Evolutionary conservation across 495 filamentous ascomycete species (phyloP).

Genomic region (Bathelium albidoporum): DNA sequence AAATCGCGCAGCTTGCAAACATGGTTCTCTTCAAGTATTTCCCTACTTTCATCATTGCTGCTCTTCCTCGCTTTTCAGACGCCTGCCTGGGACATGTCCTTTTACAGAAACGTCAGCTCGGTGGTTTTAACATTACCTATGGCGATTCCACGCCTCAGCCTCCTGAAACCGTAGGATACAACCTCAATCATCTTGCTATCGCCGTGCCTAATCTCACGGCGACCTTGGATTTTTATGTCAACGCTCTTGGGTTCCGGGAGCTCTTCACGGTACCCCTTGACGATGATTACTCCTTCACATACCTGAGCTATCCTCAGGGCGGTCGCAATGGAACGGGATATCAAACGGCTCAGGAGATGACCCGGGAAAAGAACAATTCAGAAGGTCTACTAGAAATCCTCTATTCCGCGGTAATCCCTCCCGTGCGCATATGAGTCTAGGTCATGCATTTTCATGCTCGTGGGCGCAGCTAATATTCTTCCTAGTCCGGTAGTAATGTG

Average conservation of each 20-base stretch:
- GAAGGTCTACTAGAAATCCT: slow-evolving; percentile 29
- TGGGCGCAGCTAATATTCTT: neutral
- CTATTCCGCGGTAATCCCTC: slow-evolving; percentile 3
- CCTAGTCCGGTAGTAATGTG: neutral
- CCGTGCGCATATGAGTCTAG: neutral
- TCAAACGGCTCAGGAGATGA: slow-evolving; percentile 26
- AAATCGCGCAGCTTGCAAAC: neutral
- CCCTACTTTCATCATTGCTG: neutral
- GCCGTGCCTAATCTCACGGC: slow-evolving; percentile 32
- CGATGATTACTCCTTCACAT: slow-evolving; percentile 16
- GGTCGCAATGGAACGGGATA: slow-evolving; percentile 31
- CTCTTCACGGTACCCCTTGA: slow-evolving; percentile 31
- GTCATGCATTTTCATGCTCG: neutral
- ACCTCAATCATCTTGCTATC: slow-evolving; percentile 39
- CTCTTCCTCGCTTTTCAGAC: neutral
- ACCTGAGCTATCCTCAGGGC: slow-evolving; percentile 27
- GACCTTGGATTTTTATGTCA: slow-evolving; percentile 38
- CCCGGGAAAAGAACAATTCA: slow-evolving; percentile 25
- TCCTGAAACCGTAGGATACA: slow-evolving; percentile 33
- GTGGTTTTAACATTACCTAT: slow-evolving; percentile 1
- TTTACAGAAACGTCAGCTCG: neutral
- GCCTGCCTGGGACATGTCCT: neutral
- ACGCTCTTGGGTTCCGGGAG: slow-evolving; percentile 40
- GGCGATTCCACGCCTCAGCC: slow-evolving; percentile 7
- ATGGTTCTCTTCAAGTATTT: neutral